Evolutionary conservation across 2,329 filamentous ascomycete genomes (phyloP).

Genomic region (Fusarium fracticaudum): DNA sequence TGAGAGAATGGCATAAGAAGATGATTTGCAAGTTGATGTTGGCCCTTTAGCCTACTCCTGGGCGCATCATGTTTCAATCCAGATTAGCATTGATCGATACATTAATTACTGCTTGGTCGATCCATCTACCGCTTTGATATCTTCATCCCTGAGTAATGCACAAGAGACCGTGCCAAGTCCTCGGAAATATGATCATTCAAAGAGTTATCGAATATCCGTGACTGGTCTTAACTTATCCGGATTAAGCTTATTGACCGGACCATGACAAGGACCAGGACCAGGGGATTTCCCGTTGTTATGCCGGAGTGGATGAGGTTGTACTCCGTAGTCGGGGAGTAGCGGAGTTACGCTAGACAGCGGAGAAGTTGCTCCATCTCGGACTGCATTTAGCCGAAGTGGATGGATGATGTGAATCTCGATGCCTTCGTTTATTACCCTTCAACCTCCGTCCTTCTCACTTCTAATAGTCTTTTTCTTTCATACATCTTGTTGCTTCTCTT

Average conservation of each 20-base stretch:
- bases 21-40: background rate
- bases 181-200: background rate
- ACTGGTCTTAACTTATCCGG: background rate
- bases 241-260: background rate
- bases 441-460: background rate
- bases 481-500: rapidly evolving
- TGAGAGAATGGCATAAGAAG: rapidly evolving
- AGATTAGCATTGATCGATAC: background rate
- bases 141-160: rapidly evolving
- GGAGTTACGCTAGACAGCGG: background rate
- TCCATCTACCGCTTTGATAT: background rate
- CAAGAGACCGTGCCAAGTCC: no score
- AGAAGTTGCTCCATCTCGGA: background rate
- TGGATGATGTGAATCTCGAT: background rate
- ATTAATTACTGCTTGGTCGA: background rate
- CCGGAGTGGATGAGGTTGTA: background rate
- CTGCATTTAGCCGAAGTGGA: background rate
- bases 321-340: background rate
- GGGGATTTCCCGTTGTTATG: background rate
- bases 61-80: rapidly evolving
- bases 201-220: background rate
- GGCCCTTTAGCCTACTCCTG: background rate
- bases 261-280: background rate
- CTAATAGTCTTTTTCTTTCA: no score
- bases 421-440: background rate